Conservation (phyloP, 179 eudicot species). For the Pouteria campechiana region DNA sequence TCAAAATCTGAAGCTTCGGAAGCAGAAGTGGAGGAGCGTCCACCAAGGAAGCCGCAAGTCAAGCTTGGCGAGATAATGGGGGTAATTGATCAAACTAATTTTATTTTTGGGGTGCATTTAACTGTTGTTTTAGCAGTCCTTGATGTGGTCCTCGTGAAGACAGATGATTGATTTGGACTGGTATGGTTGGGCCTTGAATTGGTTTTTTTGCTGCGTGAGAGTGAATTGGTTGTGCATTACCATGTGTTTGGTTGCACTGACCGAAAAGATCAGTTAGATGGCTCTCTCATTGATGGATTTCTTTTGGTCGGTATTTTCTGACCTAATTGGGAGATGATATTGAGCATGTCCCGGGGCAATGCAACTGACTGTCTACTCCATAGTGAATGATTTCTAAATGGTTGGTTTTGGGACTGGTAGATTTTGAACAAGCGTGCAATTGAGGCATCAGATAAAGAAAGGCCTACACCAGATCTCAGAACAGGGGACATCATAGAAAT, state of each 20-base stretch:
- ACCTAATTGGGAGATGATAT: too few species aligned
- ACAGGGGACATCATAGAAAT: constrained; percentile 75
- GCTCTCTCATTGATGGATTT: not conserved
- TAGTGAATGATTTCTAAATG: too few species aligned
- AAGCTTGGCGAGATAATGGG: constrained; percentile 88
- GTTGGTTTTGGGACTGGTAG: constrained; percentile 14
- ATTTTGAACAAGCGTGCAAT: constrained; percentile 78
- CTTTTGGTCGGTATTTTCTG: too few species aligned
- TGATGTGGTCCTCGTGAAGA: not conserved
- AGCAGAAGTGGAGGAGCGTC: constrained; percentile 15
- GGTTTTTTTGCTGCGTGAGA: not conserved
- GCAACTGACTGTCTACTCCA: too few species aligned
- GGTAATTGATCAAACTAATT: too few species aligned
- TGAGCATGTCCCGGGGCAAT: too few species aligned
- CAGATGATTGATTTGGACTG: too few species aligned
- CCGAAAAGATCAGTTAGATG: not conserved
- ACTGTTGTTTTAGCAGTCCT: not conserved
- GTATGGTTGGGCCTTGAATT: not conserved
- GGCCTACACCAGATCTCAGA: constrained; percentile 68
- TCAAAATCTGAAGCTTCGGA: constrained; percentile 6
- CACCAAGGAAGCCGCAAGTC: constrained; percentile 26
- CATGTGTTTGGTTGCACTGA: not conserved
- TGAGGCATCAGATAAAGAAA: constrained; percentile 40
- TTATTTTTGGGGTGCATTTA: not conserved
- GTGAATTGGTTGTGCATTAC: too few species aligned